Conservation (phyloP, 2,329 filamentous ascomycete species). For the Onygena corvina region DNA sequence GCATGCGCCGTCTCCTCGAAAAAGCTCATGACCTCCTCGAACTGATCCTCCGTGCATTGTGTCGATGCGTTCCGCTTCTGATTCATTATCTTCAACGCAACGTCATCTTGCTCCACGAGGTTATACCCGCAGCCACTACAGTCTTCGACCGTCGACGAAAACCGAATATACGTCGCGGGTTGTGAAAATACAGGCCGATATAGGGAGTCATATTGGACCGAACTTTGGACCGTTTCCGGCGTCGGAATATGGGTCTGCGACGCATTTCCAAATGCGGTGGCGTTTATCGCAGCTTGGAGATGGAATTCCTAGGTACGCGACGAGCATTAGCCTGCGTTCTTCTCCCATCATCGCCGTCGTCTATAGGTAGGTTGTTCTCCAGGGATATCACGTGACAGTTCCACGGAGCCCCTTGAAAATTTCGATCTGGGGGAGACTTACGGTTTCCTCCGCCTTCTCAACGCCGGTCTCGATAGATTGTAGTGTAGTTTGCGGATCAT, state of each 20-base stretch:
- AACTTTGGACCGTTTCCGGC: constrained; percentile 50
- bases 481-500: constrained; percentile 67
- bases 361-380: constrained; percentile 2
- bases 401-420: constrained; percentile 24
- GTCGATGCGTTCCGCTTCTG: constrained; percentile 52
- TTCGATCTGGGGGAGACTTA: constrained; percentile 46
- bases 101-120: constrained; percentile 83
- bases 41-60: constrained; percentile 75
- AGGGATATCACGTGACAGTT: constrained; percentile 28
- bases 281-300: constrained; percentile 72
- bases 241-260: constrained; percentile 56
- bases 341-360: neutral
- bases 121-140: constrained; percentile 84
- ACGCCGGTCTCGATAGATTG: constrained; percentile 88
- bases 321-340: constrained; percentile 6
- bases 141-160: constrained; percentile 96
- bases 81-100: constrained; percentile 74
- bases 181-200: constrained; percentile 71
- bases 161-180: constrained; percentile 88
- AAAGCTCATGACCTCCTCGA: constrained; percentile 87
- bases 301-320: constrained; percentile 64
- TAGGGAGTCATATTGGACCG: constrained; percentile 74
- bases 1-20: constrained; percentile 78
- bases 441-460: constrained; percentile 93
- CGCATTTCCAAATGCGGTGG: constrained; percentile 48